Evolutionary conservation across 371 early-diverging fungal genomes (phyloP).

Genomic region (Entomophthora muscae): DNA sequence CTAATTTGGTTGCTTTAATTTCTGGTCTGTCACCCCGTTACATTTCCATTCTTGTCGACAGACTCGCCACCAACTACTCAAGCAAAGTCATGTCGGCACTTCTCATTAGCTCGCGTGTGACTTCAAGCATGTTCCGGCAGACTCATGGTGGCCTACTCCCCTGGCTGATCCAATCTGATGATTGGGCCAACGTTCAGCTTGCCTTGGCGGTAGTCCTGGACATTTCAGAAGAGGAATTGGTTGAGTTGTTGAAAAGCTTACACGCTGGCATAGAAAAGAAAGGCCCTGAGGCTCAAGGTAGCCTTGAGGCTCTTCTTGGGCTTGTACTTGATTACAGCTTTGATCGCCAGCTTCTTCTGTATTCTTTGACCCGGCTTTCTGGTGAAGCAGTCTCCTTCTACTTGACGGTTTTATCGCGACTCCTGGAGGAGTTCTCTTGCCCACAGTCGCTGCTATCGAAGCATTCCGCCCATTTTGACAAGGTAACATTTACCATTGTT

Average conservation of each 20-base stretch:
- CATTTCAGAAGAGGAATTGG: constrained; percentile 2
- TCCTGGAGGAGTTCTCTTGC: background rate
- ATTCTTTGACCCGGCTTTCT: background rate
- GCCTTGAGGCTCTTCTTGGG: background rate
- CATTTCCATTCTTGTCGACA: background rate
- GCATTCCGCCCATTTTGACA: background rate
- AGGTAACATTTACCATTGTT: background rate
- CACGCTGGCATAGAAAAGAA: background rate
- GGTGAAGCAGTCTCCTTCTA: background rate
- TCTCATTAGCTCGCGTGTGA: background rate
- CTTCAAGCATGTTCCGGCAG: background rate
- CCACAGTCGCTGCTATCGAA: background rate
- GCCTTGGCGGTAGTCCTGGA: background rate
- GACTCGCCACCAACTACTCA: background rate
- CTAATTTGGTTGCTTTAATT: background rate
- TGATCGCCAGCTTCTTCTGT: background rate
- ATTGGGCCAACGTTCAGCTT: constrained; percentile 3
- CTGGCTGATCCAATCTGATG: background rate
- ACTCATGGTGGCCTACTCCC: background rate
- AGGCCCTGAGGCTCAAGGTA: background rate
- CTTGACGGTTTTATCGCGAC: background rate
- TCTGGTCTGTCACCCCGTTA: background rate
- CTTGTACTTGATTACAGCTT: background rate
- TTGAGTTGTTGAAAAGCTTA: background rate
- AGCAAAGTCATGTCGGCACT: constrained; percentile 3